Conservation (phyloP, 768 basidiomycete species). For the Kwoniella shandongensis region DNA sequence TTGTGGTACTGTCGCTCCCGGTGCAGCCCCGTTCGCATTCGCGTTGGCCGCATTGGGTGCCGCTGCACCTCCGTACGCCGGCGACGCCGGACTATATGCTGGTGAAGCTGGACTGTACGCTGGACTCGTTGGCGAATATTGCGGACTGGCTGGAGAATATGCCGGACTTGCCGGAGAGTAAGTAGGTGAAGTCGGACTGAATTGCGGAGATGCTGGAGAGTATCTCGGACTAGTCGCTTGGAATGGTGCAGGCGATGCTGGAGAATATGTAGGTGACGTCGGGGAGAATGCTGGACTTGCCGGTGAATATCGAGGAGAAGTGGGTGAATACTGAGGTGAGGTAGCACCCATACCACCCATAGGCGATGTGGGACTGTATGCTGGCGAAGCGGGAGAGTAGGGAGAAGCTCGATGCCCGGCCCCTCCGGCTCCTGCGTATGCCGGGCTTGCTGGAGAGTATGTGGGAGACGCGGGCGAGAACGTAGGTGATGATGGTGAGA, state of each 20-base stretch:
- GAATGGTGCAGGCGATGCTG: constrained; percentile 46
- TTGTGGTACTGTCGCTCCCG: constrained; percentile 1
- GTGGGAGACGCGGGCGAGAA: constrained; percentile 50
- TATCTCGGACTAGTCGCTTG: constrained; percentile 54
- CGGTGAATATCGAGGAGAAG: constrained; percentile 46
- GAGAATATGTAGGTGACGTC: constrained; percentile 48
- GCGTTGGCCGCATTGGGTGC: constrained; percentile 3
- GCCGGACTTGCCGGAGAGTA: constrained; percentile 88
- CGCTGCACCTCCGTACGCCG: constrained; percentile 16
- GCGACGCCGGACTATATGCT: constrained; percentile 38
- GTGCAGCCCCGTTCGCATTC: constrained; percentile 4
- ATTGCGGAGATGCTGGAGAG: constrained; percentile 80
- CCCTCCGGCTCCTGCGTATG: constrained; percentile 27
- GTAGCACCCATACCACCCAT: constrained; percentile 36
- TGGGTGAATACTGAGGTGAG: constrained; percentile 49
- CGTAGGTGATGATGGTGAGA: constrained; percentile 47
- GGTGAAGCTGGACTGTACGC: constrained; percentile 55
- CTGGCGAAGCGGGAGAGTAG: constrained; percentile 42
- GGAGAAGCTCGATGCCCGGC: constrained; percentile 29
- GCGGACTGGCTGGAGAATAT: constrained; percentile 88
- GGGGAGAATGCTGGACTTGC: constrained; percentile 44
- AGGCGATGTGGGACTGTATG: constrained; percentile 44
- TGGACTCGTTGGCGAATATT: constrained; percentile 93
- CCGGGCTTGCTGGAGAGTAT: constrained; percentile 55
- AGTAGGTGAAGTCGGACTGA: constrained; percentile 81